Conservation (phyloP, 345 rosid genomes). For the Passiflora organensis region DNA sequence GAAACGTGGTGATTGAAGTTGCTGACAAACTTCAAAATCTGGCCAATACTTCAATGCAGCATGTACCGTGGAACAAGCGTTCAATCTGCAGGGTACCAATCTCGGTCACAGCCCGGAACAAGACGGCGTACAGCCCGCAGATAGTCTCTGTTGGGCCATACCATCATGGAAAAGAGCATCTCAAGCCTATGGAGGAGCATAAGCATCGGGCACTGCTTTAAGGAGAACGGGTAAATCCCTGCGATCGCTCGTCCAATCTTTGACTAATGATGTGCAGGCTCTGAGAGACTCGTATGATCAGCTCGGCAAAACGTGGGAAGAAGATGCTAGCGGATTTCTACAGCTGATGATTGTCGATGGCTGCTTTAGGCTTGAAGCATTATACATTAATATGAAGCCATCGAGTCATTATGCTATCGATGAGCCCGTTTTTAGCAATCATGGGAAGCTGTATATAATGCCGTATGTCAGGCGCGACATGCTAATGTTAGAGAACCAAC, state of each 20-base stretch:
- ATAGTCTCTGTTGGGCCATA: slow-evolving; percentile 42
- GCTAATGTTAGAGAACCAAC: slow-evolving; percentile 53
- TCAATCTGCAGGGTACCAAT: slow-evolving; percentile 40
- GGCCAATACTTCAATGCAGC: slow-evolving; percentile 15
- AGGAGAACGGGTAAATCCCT: slow-evolving; percentile 21
- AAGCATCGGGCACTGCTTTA: slow-evolving; percentile 31
- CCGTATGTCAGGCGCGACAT: slow-evolving; percentile 42
- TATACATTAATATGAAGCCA: slow-evolving; percentile 9
- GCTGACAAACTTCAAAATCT: slow-evolving; percentile 8
- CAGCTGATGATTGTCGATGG: slow-evolving; percentile 48
- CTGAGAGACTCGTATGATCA: slow-evolving; percentile 27
- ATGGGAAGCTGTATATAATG: slow-evolving; percentile 32
- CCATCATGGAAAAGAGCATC: slow-evolving; percentile 27
- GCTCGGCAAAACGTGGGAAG: slow-evolving; percentile 23
- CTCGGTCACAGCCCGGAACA: slow-evolving; percentile 25
- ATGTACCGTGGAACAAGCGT: slow-evolving; percentile 24
- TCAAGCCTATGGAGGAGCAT: slow-evolving; percentile 42
- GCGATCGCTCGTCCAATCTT: slow-evolving; percentile 12
- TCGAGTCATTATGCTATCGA: slow-evolving; percentile 26
- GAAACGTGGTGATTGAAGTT: slow-evolving; percentile 18
- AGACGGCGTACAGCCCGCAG: slow-evolving; percentile 34
- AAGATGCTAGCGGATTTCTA: slow-evolving; percentile 17
- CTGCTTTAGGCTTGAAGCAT: slow-evolving; percentile 47
- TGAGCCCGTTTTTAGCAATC: slow-evolving; percentile 45
- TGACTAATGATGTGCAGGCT: slow-evolving; percentile 16